phyloP scores from a whole-genome alignment of 2,329 filamentous ascomycete genomes.

The Byssothecium circinans region DNA sequence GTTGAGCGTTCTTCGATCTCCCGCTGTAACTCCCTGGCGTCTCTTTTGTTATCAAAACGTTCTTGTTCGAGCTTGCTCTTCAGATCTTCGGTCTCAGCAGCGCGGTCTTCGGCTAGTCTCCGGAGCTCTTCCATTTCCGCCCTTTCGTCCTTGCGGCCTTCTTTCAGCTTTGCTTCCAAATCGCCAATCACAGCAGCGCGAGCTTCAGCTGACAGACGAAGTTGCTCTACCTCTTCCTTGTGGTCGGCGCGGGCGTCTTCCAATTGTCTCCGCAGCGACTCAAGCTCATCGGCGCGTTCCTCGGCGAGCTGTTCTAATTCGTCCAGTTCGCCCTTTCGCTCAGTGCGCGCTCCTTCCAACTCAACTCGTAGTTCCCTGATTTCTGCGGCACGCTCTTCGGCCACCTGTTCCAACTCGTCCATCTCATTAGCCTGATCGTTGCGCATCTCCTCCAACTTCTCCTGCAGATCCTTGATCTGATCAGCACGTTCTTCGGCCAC shows the following conservation, averaged over 20 bases:
- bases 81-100: constrained; percentile 28
- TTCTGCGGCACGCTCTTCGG: constrained; percentile 53
- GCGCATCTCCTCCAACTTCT: constrained; percentile 15
- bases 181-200: background rate
- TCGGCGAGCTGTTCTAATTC: background rate
- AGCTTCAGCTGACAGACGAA: background rate
- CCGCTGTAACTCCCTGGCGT: background rate
- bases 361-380: constrained; percentile 41
- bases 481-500: constrained; percentile 17
- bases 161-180: background rate
- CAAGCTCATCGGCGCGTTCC: background rate
- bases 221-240: background rate
- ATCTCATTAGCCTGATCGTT: constrained; percentile 42
- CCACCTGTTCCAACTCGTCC: constrained; percentile 45
- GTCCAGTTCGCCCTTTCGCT: constrained; percentile 13
- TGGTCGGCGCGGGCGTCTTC: background rate
- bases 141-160: background rate
- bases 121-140: background rate
- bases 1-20: background rate
- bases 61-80: constrained; percentile 35
- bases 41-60: constrained; percentile 17
- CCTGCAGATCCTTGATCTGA: constrained; percentile 27
- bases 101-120: constrained; percentile 3
- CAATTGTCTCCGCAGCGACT: background rate
- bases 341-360: constrained; percentile 27